Percentiles rank a stretch among this genome's conserved stretches.
Evolutionary conservation across 352 stramenopile genomes (phyloP).

Genomic region (Albugo laibachii): DNA sequence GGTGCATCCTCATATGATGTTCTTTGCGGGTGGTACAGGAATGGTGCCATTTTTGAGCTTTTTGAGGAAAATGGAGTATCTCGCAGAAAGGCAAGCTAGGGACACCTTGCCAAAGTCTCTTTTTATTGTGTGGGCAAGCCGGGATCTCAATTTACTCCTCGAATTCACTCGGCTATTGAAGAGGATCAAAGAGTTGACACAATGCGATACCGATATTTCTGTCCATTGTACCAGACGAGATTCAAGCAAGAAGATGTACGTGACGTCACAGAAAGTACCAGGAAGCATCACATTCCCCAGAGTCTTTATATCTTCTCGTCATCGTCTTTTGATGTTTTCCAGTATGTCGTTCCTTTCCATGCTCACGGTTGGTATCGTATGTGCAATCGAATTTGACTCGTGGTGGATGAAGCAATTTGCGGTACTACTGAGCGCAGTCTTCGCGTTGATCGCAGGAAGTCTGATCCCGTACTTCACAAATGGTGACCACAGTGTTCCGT

Average conservation of each 20-base stretch:
- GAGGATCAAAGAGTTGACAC: slow-evolving; percentile 15
- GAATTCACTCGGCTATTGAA: slow-evolving; percentile 21
- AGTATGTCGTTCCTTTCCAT: slow-evolving; percentile 12
- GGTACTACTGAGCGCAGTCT: slow-evolving; percentile 12
- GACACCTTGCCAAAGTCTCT: slow-evolving; percentile 7
- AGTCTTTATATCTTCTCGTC: slow-evolving; percentile 19
- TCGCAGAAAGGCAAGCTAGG: background rate
- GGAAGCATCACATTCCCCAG: slow-evolving; percentile 14
- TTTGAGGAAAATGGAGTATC: slow-evolving; percentile 9
- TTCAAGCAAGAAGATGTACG: slow-evolving; percentile 1
- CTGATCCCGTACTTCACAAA: slow-evolving; percentile 8
- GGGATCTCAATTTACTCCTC: slow-evolving; percentile 22
- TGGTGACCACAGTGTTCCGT: too few relatives aligned
- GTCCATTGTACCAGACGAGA: slow-evolving; percentile 19
- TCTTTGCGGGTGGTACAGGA: slow-evolving; percentile 41
- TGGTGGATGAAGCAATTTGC: slow-evolving; percentile 21
- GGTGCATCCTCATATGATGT: slow-evolving; percentile 33
- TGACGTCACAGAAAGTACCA: slow-evolving; percentile 15
- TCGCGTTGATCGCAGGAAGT: slow-evolving; percentile 12
- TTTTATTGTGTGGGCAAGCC: slow-evolving; percentile 33
- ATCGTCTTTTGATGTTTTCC: slow-evolving; percentile 14
- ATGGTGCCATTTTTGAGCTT: slow-evolving; percentile 50
- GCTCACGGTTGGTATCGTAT: slow-evolving; percentile 15
- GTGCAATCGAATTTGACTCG: slow-evolving; percentile 7
- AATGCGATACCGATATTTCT: slow-evolving; percentile 28